Evolutionary conservation across 2,329 filamentous ascomycete species (phyloP).

Genomic region (Tolypocladium nubicola): DNA sequence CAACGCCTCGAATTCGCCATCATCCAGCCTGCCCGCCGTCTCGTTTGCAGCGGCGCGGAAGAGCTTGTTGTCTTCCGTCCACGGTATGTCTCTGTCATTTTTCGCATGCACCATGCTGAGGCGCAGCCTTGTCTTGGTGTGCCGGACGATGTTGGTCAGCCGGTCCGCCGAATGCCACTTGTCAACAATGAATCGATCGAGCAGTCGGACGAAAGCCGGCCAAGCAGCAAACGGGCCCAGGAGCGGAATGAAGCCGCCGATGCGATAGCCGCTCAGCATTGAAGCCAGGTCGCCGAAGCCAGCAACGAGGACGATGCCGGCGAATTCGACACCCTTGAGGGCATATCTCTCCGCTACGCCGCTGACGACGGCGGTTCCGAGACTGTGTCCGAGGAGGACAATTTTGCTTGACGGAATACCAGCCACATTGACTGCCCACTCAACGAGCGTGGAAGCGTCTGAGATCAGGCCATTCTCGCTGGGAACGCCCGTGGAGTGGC

Average conservation of each 20-base stretch:
- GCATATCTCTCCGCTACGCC: conserved; percentile 65
- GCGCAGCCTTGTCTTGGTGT: conserved; percentile 43
- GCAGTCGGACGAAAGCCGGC: conserved; percentile 49
- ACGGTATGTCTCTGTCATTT: conserved; percentile 77
- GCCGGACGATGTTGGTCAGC: conserved; percentile 44
- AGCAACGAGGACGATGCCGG: conserved; percentile 68
- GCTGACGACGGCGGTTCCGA: conserved; percentile 76
- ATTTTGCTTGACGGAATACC: conserved; percentile 61
- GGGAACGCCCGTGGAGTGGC: conserved; percentile 67
- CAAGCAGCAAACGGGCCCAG: conserved; percentile 63
- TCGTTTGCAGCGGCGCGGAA: conserved; percentile 50
- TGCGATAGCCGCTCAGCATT: conserved; percentile 66
- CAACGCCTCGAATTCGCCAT: conserved; percentile 27
- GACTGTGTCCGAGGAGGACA: conserved; percentile 73
- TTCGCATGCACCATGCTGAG: conserved; percentile 69
- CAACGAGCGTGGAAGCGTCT: conserved; percentile 63
- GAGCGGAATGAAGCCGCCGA: conserved; percentile 68
- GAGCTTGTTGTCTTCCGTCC: conserved; percentile 53
- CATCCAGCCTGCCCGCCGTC: conserved; percentile 25
- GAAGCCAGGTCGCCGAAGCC: conserved; percentile 66
- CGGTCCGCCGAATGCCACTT: conserved; percentile 67
- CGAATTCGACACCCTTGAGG: conserved; percentile 54
- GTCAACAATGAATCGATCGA: conserved; percentile 60
- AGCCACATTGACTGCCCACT: conserved; percentile 58
- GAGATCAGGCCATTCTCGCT: conserved; percentile 71